Evolutionary conservation across 306 rosid species (phyloP), one percentile per base, ranked within the genome.

Genomic region (Quercus glauca): DNA sequence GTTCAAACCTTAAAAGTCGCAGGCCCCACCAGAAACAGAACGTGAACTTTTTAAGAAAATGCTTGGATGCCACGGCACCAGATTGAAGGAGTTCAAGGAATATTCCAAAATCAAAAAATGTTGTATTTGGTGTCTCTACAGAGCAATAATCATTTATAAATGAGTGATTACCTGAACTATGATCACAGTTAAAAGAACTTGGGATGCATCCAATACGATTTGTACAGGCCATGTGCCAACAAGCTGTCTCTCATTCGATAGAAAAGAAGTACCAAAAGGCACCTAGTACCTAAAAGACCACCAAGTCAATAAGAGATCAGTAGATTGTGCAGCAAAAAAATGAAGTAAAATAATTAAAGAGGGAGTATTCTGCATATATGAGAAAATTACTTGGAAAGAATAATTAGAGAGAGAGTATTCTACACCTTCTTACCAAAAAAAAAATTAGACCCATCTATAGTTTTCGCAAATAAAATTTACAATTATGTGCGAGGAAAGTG

Each of bases 21-120:
- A 91, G 87, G 79, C 97, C 97, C 97, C 97, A 93, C 96, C 97
- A 93, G 64, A 93, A 93, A 81, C 94, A 89, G 87, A 89, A 89
- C 17, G 89, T 87, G 72, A 94, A 86, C 82, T 89, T 92, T 59
- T 83, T 88, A 17, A 91, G 92, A 79, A 94, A 92, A 80, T 88
- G 88, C 14, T 59, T 81, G 45, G 93, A 92, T 33, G 84, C 86
- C 78, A 89, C 97, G 72, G 88, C 90, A 75, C 92, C 90, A 81
- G 97, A 89, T 86, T 89, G 85, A 88, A 94, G 94, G 69, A 93
- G 97, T 63, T 92, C 93, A 61, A 86, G 90, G 78, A 87, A 92
- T 81, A 94, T 94, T 80, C 98, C 98, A 82, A 94, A 94, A 87
- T 94, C 69, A 77, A 88, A 91, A 17, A 58, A 72, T 1, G 78